Conservation (phyloP, 495 filamentous ascomycete genomes). For the Podospora pseudocomata region DNA sequence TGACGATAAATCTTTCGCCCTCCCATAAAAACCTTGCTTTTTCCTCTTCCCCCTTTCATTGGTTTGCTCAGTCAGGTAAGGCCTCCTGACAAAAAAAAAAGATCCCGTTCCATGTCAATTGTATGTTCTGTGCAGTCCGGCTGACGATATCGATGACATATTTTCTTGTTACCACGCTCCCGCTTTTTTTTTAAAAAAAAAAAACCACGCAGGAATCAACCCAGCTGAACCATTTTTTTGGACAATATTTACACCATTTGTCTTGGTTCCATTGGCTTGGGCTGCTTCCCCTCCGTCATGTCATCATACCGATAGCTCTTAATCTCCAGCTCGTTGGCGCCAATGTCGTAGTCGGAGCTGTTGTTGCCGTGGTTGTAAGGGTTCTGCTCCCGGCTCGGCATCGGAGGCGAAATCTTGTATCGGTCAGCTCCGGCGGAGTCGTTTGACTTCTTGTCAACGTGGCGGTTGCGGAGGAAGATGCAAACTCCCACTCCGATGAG, state of each 20-base stretch:
- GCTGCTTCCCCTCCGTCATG: conserved; percentile 41
- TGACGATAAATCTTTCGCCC: background rate
- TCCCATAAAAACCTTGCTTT: background rate
- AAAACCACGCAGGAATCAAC: background rate
- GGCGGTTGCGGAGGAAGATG: conserved; percentile 33
- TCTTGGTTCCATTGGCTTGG: conserved; percentile 44
- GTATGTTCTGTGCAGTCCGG: background rate
- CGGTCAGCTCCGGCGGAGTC: conserved; percentile 11
- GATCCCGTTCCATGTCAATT: background rate
- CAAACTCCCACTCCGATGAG: conserved; percentile 29
- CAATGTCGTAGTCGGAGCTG: conserved; percentile 28
- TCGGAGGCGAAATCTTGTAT: conserved; percentile 44
- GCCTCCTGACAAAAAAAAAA: background rate
- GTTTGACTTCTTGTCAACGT: conserved; percentile 12
- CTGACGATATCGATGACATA: background rate
- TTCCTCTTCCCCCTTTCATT: background rate
- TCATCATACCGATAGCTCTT: conserved; percentile 47
- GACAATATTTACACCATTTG: conserved; percentile 38
- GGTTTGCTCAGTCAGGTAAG: background rate
- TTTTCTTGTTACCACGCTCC: background rate
- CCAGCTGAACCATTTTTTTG: background rate
- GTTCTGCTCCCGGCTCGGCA: conserved; percentile 34
- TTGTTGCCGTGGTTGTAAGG: conserved; percentile 31
- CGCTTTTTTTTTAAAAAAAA: background rate
- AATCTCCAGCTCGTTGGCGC: conserved; percentile 35